phyloP scores from a whole-genome alignment of 352 stramenopile genomes.

The Phytophthora pseudosyringae region DNA sequence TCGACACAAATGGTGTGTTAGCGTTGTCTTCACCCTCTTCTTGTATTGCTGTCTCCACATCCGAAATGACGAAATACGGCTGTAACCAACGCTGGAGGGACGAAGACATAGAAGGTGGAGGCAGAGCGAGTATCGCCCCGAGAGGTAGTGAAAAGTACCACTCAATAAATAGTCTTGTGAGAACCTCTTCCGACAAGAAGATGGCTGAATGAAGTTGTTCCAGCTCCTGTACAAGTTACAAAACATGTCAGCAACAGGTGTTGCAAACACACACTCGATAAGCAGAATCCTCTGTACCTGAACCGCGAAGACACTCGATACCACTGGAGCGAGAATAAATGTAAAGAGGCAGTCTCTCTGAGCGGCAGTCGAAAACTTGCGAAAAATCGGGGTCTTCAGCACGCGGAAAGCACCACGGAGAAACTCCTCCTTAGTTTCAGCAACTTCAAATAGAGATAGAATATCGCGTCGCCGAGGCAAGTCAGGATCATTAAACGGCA shows the following conservation, averaged over 20 bases:
- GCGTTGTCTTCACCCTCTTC: conserved; percentile 38
- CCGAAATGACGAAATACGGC: conserved; percentile 54
- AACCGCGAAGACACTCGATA: conserved; percentile 84
- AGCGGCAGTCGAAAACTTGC: conserved; percentile 40
- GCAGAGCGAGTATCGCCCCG: conserved; percentile 59
- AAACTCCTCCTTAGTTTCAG: conserved; percentile 68
- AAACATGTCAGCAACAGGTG: conserved; percentile 12
- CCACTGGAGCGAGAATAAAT: conserved; percentile 72
- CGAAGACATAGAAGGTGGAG: conserved; percentile 68
- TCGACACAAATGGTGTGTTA: conserved; percentile 31
- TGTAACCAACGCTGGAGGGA: conserved; percentile 82
- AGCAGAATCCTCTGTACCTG: conserved; percentile 48
- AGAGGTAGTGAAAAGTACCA: conserved; percentile 86
- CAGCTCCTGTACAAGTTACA: conserved; percentile 51
- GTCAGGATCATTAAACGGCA: conserved; percentile 73
- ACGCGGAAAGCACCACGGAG: conserved; percentile 50
- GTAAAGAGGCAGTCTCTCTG: conserved; percentile 56
- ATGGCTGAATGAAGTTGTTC: conserved; percentile 65
- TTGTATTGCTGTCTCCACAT: conserved; percentile 44
- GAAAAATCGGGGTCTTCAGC: conserved; percentile 60
- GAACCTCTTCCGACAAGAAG: conserved; percentile 58
- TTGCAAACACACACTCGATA: not conserved
- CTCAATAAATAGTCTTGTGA: conserved; percentile 73
- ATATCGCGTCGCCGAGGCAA: conserved; percentile 67
- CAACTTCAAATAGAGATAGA: conserved; percentile 64